These are phyloP conservation scores for Fraxinus velutina DNA, from an alignment of 305 asterid species.

Conservation along the genomic window DNA sequence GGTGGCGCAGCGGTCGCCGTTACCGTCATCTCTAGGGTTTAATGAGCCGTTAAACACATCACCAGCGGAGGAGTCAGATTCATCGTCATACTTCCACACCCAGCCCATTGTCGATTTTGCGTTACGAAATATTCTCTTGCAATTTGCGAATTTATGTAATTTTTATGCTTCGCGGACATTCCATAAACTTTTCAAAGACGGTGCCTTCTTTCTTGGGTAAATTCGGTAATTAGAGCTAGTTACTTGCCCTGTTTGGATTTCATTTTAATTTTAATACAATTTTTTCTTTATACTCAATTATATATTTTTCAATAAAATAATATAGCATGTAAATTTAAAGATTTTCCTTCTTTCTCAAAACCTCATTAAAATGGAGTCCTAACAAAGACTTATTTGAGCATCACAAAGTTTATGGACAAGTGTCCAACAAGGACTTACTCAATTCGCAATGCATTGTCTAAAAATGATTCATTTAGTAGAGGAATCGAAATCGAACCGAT, in stretches of 20 bases:
- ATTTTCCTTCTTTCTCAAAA: too few relatives aligned
- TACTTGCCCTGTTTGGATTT: not conserved
- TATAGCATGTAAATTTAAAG: too few relatives aligned
- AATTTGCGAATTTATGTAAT: not conserved
- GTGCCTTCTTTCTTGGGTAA: not conserved
- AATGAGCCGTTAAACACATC: conserved; percentile 21
- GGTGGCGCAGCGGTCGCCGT: conserved; percentile 40
- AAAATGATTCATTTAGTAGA: not conserved
- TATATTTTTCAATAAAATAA: too few relatives aligned
- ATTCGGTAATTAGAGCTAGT: not conserved
- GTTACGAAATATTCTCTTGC: conserved; percentile 1
- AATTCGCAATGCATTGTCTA: not conserved
- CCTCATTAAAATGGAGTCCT: not conserved
- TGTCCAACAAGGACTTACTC: not conserved
- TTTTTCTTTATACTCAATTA: too few relatives aligned
- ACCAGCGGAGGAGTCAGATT: conserved; percentile 12
- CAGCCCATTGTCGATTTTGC: conserved; percentile 34
- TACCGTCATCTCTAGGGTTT: conserved; percentile 27
- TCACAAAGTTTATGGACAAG: not conserved
- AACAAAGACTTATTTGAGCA: not conserved
- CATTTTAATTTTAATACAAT: too few relatives aligned
- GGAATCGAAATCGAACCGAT: not conserved
- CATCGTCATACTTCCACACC: conserved; percentile 33
- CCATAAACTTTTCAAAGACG: not conserved
- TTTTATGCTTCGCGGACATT: not conserved